These are phyloP conservation scores for Aristolochia fimbriata DNA, from an alignment of 164 flowering plant genomes.

Conservation along the genomic window DNA sequence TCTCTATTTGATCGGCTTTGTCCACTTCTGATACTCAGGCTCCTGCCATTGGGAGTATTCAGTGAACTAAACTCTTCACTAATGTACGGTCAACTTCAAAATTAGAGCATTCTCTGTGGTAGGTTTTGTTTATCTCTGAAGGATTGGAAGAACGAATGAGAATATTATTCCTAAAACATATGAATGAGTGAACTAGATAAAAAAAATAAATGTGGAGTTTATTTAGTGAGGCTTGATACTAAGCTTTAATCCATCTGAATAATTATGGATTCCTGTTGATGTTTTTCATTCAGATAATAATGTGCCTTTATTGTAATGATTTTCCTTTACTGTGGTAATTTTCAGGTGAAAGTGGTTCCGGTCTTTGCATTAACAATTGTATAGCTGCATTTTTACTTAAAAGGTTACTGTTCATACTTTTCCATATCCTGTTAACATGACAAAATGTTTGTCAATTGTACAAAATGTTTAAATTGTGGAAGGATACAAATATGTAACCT, in stretches of 20 bases:
- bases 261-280: no score
- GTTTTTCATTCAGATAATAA: no score
- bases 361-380: constrained; percentile 16
- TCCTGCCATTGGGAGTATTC: constrained; percentile 68
- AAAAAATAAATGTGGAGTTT: no score
- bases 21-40: constrained; percentile 62
- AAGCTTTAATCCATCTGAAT: no score
- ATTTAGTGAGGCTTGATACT: no score
- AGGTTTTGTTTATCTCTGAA: constrained; percentile 5
- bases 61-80: constrained; percentile 40
- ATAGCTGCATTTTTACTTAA: constrained; percentile 41
- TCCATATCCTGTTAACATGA: constrained; percentile 1
- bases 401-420: constrained; percentile 31
- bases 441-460: no score
- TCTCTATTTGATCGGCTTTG: constrained; percentile 59
- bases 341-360: constrained; percentile 22
- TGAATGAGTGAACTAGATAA: no score
- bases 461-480: no score
- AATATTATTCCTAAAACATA: no score
- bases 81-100: constrained; percentile 44
- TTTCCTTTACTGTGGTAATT: constrained; percentile 1
- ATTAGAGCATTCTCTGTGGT: constrained; percentile 22
- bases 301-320: no score
- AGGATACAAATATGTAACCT: no score
- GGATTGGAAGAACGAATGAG: no score